Percentiles rank a stretch among this genome's conserved stretches.
phyloP scores from a whole-genome alignment of 1,284 basidiomycete species.

The Megacollybia platyphylla region DNA sequence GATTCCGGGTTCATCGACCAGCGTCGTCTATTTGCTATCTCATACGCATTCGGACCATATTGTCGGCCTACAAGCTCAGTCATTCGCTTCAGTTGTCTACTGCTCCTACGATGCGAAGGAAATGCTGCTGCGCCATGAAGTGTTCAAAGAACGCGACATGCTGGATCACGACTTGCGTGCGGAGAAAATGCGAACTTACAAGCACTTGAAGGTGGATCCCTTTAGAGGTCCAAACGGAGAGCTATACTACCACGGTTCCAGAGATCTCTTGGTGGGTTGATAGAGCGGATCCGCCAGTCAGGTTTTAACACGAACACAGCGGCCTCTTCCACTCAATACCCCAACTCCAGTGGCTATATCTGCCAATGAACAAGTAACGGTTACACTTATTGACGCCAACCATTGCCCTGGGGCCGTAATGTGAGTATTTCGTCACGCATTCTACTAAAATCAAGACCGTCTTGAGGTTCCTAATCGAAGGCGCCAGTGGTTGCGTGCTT shows the following conservation, averaged over 20 bases:
- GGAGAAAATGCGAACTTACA: constrained; percentile 47
- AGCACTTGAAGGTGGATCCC: constrained; percentile 52
- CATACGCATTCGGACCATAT: constrained; percentile 83
- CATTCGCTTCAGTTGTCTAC: constrained; percentile 53
- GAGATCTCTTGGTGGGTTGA: constrained; percentile 46
- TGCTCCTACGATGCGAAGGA: constrained; percentile 75
- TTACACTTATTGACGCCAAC: constrained; percentile 85
- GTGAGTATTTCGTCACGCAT: constrained; percentile 27
- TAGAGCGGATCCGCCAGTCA: no score
- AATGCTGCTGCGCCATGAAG: constrained; percentile 69
- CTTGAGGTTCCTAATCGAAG: constrained; percentile 78
- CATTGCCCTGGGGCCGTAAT: constrained; percentile 92
- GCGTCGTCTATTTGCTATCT: constrained; percentile 58
- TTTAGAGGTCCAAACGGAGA: constrained; percentile 30
- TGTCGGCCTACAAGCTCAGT: constrained; percentile 52
- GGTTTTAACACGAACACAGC: constrained; percentile 16
- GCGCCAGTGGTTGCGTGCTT: constrained; percentile 56
- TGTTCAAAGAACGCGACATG: constrained; percentile 47
- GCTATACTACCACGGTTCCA: constrained; percentile 31
- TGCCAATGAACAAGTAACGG: constrained; percentile 42
- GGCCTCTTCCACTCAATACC: constrained; percentile 40
- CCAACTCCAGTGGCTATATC: constrained; percentile 54
- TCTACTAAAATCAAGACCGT: constrained; percentile 1
- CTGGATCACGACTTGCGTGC: constrained; percentile 38
- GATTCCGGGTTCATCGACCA: constrained; percentile 24